Base-by-base conservation (phyloP, 2,329 filamentous ascomycete genomes). In the Thelonectria rubi region DNA sequence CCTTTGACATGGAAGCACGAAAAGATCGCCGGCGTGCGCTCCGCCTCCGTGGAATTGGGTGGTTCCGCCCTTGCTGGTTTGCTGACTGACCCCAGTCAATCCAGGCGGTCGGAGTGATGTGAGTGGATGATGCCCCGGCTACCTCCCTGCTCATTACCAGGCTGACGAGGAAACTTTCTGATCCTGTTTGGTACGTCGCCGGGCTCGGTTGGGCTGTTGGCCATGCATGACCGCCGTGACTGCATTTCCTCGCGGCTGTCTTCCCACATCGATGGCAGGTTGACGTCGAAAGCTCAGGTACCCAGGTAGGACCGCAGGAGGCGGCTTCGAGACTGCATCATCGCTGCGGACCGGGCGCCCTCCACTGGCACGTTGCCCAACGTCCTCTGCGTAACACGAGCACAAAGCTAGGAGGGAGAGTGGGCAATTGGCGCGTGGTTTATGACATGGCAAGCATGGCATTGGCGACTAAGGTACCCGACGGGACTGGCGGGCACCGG, bases 41-140 rank as follows among this genome's bases (percentile, higher is more conserved):
- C 68, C 69, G 67, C 68, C 67, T 63, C 69, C 69, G 61, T 70
- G 69, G 69, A 61, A 71, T 71, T 71, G 69, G 69, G 69, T 71
- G 68, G 67, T 69, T 62, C 67, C 56, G 65, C 66, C 65, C 65
- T 60, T 49, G 69, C 56, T 68, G 55, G 62, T 49, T 47, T 55
- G 64, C 61, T 65, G 61, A 66, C 63, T 65, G 58, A 51, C 52
- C 47, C 59, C 45, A 67, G 67, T 58, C 34, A 40, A 52, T 62
- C 55, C 65, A 68, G 67, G 63, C 57, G 45, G 43, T 53, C 47
- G 49, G 49, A 32, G 48, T 40, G 52, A 21, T 43, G 45, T 60
- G 58, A 60, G 42, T 60, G 58, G 58, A 24, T 42, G 26, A 18
- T 45, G 55, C 32, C 47, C 53, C 42, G 58, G 58, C 34, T 37